phyloP scores from a whole-genome alignment of 495 filamentous ascomycete species.

The Podospora pseudoanserina region DNA sequence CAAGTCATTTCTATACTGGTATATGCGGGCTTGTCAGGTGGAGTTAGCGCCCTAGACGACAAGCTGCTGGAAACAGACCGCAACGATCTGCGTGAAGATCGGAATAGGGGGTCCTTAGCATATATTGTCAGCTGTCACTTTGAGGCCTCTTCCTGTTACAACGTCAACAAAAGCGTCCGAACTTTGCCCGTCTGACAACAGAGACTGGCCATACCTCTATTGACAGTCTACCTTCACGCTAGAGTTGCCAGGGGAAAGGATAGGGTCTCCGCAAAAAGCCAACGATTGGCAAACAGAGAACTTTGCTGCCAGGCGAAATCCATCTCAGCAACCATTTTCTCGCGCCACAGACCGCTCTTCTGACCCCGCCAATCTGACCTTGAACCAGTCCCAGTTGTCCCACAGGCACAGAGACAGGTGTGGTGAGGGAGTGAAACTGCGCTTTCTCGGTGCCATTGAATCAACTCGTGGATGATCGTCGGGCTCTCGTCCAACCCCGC shows the following conservation, averaged over 20 bases:
- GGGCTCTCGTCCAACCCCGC: conserved; percentile 4
- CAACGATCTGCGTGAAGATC: not conserved
- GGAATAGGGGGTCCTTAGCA: not conserved
- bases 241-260: not conserved
- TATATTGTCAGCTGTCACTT: not conserved
- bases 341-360: not conserved
- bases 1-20: not conserved
- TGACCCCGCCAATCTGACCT: not conserved
- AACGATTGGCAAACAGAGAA: not conserved
- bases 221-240: not conserved
- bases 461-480: not conserved
- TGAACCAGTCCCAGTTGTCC: not conserved
- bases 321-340: not conserved
- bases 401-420: not conserved
- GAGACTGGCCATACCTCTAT: not conserved
- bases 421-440: not conserved
- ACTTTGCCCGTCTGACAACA: not conserved
- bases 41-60: not conserved
- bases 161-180: not conserved
- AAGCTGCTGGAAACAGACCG: not conserved
- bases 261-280: not conserved
- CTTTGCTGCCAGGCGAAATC: not conserved
- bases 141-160: not conserved
- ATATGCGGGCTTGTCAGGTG: not conserved
- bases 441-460: not conserved